Evolutionary conservation across 805 yeast species (phyloP).

Genomic region (Barnettozyma sp.): DNA sequence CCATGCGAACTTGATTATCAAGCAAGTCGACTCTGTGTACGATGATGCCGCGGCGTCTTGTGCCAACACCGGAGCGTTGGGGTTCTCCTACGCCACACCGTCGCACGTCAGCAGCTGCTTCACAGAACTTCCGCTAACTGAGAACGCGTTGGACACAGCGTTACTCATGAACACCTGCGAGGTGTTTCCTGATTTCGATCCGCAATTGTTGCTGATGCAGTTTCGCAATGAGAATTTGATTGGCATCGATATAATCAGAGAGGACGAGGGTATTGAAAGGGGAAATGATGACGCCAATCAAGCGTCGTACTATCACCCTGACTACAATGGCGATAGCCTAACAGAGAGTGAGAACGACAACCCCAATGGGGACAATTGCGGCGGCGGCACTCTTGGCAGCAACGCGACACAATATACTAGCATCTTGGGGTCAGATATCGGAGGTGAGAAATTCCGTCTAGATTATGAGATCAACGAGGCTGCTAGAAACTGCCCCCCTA

Average conservation of each 20-base stretch:
- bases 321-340: conserved; percentile 1
- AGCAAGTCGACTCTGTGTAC: conserved; percentile 1
- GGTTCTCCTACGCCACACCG: neutral
- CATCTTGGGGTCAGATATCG: no score
- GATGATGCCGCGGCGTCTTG: neutral
- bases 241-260: conserved; percentile 5
- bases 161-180: conserved; percentile 6
- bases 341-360: neutral
- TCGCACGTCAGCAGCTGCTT: neutral
- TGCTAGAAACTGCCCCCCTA: neutral
- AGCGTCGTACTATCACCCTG: conserved; percentile 3
- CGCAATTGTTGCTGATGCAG: conserved; percentile 5
- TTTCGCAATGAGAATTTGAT: conserved; percentile 3
- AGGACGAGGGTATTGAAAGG: conserved; percentile 7
- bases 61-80: neutral
- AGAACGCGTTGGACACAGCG: neutral
- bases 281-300: conserved; percentile 6
- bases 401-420: no score
- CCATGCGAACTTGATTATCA: neutral
- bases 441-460: neutral
- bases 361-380: neutral
- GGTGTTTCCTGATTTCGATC: conserved; percentile 9
- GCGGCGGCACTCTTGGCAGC: no score
- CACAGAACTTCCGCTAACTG: conserved; percentile 1
- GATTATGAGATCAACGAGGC: neutral